Evolutionary conservation across 371 early-diverging fungal genomes (phyloP).

Genomic region (Mortierella sp.): DNA sequence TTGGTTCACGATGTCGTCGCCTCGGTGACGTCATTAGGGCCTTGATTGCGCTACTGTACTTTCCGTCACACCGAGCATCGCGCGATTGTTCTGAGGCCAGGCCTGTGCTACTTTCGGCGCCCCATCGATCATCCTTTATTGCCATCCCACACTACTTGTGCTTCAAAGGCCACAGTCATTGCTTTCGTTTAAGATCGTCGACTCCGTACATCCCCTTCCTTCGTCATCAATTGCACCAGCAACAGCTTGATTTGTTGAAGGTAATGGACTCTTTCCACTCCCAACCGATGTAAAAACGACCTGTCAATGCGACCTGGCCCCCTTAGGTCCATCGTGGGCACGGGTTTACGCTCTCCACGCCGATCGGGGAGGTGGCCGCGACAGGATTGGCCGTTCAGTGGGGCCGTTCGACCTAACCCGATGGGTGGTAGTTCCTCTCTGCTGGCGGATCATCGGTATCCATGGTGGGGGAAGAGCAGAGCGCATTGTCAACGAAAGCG

Average conservation of each 20-base stretch:
- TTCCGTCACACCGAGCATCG: too few relatives aligned
- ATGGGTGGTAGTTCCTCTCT: constrained; percentile 35
- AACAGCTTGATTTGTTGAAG: constrained; percentile 13
- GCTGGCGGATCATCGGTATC: constrained; percentile 31
- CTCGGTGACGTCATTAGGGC: too few relatives aligned
- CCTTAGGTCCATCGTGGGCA: constrained; percentile 34
- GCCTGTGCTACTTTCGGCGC: too few relatives aligned
- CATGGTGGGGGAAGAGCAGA: constrained; percentile 25
- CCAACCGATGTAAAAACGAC: constrained; percentile 27
- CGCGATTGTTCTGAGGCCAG: too few relatives aligned
- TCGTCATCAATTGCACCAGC: too few relatives aligned
- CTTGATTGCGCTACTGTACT: too few relatives aligned
- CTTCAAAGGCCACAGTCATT: too few relatives aligned
- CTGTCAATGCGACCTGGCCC: constrained; percentile 36
- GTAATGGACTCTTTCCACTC: constrained; percentile 29
- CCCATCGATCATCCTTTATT: too few relatives aligned
- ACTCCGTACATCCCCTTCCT: too few relatives aligned
- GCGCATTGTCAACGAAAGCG: constrained; percentile 35
- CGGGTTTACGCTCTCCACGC: constrained; percentile 26
- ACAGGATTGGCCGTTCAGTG: constrained; percentile 22
- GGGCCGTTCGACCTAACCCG: constrained; percentile 39
- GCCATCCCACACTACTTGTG: too few relatives aligned
- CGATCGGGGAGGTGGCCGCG: constrained; percentile 30
- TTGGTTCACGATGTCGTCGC: too few relatives aligned
- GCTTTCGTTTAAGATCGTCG: too few relatives aligned